Base-by-base conservation (phyloP, 345 rosid genomes). In the Eucalyptus erythrocorys region DNA sequence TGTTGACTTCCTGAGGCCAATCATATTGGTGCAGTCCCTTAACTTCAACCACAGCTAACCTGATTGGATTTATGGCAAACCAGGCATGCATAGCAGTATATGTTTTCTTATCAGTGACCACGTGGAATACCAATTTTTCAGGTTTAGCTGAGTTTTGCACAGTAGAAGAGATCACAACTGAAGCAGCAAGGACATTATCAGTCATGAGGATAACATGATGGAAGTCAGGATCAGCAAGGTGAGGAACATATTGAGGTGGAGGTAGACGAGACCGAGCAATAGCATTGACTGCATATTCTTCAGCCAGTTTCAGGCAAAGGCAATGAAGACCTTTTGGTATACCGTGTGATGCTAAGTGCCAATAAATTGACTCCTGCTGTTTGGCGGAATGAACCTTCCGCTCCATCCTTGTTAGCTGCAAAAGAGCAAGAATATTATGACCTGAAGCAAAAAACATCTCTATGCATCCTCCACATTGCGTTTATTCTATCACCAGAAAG, bases 101-200 rank as follows among this genome's bases (percentile, higher is more conserved):
- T 5, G 99, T 97, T 93, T 97, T 97, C 92, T 96, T 96, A 92
- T 97, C 99, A 21, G 99, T 96, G 89, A 97, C 94, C n/a, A 97
- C 91, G 61, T 96, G 99, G 88, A 97, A 96, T 61, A 96, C 99
- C 53, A 96, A 91, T 40, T 93, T 94, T 89, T 95, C 97, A 12
- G 98, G 98, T 87, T 92, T 92, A 88, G 86, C 92, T 5, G 97
- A 93, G 79, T 91, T 93, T 89, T 93, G 90, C 30, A 96, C 94
- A 5, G 98, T 90, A 42, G 99, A 97, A 88, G 97, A 94, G 88
- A 96, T 88, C 82, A 94, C 98, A 85, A 97, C 99, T 26, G 99
- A 97, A 81, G 99, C 98, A 86, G 99, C 99, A 34, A 97, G 95
- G 30, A 97, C 93, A 90, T 96, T 97, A 88, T 97, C 99, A 12